Base-by-base conservation (phyloP, 1,284 basidiomycete genomes). In the Ustilago xerochloae region DNA sequence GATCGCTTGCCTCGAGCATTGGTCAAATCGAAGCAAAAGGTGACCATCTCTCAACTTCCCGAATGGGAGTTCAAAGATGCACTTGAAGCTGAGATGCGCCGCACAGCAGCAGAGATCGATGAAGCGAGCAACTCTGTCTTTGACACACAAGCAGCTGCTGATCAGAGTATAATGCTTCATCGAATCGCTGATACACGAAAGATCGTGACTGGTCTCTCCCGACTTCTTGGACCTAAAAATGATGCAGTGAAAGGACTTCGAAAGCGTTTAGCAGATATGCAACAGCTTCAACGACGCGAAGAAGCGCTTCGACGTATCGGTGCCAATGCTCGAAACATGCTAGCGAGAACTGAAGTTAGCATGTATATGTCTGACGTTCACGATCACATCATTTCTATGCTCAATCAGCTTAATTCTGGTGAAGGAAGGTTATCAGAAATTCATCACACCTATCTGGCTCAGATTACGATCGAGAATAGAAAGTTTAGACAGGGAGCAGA, bases 341-440 rank as follows among this genome's bases (percentile, higher is more conserved):
- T 67, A 10, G 57, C 78, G 0, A 45, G 75, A 4, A 73, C 67
- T 15, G 80, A 81, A 60, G 77, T 86, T 28, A 68, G 75, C 6
- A 92, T 94, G 16, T 94, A 97, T 84, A 89, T 97, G 86, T 93
- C 93, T 46, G 95, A 98, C 84, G 89, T 98, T 4, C 92, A 95
- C 87, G 94, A 98, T 85, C 95, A 98, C 84, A 94, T 97, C 71
- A 85, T 95, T 29, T 91, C 93, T 2, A 87, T 97, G 71, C 91
- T 95, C 78, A 91, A 92, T 76, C 90, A 93, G 3, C 88, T 98
- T 50, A 88, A 87, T n/a, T 91, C 96, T 83, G 93, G 92, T 85
- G 94, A 97, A 82, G 91, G 91, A 36, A 91, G 94, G 85, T 87
- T 98, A 24, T 90, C 91, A 62, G 91, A 96, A 77, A 92, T 92